phyloP scores from a whole-genome alignment of 176 grass and related monocot genomes.

The Dendrocalamus sinicus region DNA sequence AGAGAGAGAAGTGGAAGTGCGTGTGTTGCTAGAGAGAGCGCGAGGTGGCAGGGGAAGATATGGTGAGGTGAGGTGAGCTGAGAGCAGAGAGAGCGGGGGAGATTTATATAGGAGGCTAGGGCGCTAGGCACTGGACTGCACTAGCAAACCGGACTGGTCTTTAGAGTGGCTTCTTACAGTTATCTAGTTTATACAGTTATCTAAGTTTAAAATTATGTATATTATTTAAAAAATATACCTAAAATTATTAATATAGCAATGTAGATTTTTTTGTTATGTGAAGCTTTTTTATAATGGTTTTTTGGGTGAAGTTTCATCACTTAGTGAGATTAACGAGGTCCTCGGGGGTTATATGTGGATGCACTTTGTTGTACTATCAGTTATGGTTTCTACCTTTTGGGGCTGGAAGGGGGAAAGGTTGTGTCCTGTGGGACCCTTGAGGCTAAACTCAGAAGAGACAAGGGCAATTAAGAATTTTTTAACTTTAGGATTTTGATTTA shows the following conservation, averaged over 20 bases:
- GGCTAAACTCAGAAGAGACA: conserved; percentile 45
- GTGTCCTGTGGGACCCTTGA: conserved; percentile 20
- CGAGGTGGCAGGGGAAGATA: conserved; percentile 41
- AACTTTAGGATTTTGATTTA: conserved; percentile 27
- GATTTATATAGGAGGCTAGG: conserved; percentile 50
- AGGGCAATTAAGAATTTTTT: conserved; percentile 37
- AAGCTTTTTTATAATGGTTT: conserved; percentile 20
- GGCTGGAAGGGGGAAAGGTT: conserved; percentile 3
- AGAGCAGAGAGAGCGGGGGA: conserved; percentile 34
- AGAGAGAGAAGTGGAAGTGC: no score
- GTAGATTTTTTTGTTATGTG: neutral
- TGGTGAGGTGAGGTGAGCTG: conserved; percentile 46
- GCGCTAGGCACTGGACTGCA: neutral
- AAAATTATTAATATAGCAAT: no score
- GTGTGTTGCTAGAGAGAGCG: neutral
- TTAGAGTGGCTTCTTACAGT: no score
- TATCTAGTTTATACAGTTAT: no score
- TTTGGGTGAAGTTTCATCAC: conserved; percentile 17
- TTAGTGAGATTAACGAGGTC: conserved; percentile 27
- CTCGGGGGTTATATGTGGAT: neutral
- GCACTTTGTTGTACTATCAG: conserved; percentile 20
- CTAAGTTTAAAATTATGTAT: no score
- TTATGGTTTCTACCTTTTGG: conserved; percentile 30
- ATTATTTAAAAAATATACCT: no score
- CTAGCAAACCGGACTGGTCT: neutral